phyloP scores from a whole-genome alignment of 192 early-diverging fungal species.

The Mortierella antarctica region DNA sequence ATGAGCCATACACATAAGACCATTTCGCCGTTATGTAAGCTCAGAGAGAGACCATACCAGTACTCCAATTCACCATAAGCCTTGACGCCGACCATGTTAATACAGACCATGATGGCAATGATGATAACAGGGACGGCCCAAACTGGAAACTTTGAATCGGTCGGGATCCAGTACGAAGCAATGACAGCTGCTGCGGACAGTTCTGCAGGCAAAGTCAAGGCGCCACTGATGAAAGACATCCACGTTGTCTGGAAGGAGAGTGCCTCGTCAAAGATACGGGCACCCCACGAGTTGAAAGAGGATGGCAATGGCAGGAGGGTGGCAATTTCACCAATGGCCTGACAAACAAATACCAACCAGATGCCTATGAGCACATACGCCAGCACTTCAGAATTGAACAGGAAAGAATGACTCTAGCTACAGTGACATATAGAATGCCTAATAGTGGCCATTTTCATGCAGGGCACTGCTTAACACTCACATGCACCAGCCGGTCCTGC shows the following conservation, averaged over 20 bases:
- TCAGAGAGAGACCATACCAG: too few species aligned
- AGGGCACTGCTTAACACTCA: too few species aligned
- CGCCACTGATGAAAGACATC: constrained; percentile 58
- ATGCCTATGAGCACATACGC: constrained; percentile 19
- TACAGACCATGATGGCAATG: constrained; percentile 65
- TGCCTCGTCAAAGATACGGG: constrained; percentile 81
- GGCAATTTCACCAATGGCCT: constrained; percentile 81
- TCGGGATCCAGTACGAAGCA: constrained; percentile 65
- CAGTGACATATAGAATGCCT: too few species aligned
- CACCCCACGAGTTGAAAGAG: constrained; percentile 73
- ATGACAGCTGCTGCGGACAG: constrained; percentile 80
- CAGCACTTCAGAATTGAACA: background rate
- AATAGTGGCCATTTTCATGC: too few species aligned
- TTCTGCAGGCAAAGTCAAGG: constrained; percentile 70
- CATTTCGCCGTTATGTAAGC: too few species aligned
- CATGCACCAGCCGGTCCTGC: too few species aligned
- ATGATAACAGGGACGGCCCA: constrained; percentile 54
- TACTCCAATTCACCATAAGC: constrained; percentile 55
- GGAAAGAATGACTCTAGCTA: too few species aligned
- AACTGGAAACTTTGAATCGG: constrained; percentile 27
- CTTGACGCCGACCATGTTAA: constrained; percentile 76
- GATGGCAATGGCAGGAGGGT: constrained; percentile 81
- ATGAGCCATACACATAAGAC: too few species aligned
- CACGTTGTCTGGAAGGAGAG: constrained; percentile 63
- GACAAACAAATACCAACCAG: constrained; percentile 23